Evolutionary conservation across 2,329 filamentous ascomycete genomes (phyloP).

Genomic region (Pezicula carpinea): DNA sequence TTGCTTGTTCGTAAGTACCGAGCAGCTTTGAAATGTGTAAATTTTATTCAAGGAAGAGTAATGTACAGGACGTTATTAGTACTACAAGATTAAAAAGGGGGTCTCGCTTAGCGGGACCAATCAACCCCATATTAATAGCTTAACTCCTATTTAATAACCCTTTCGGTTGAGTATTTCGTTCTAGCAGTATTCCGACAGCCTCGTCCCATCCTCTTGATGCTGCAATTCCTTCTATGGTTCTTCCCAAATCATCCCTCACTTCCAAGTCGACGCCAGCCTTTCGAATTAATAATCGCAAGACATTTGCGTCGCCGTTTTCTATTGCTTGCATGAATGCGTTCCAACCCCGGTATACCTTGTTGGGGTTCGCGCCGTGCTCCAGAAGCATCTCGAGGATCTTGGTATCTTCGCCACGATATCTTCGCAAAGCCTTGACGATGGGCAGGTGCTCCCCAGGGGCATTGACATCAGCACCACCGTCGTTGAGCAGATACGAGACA

Average conservation of each 20-base stretch:
- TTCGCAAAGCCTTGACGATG: constrained; percentile 63
- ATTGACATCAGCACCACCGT: constrained; percentile 60
- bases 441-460: constrained; percentile 66
- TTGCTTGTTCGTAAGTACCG: too few species aligned
- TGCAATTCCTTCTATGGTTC: constrained; percentile 53
- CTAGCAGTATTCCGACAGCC: constrained; percentile 41
- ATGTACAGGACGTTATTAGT: too few species aligned
- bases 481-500: constrained; percentile 55
- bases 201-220: constrained; percentile 54
- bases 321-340: constrained; percentile 62
- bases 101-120: too few species aligned
- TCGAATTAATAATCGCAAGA: constrained; percentile 48
- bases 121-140: too few species aligned
- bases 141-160: too few species aligned
- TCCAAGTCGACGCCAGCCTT: constrained; percentile 47
- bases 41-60: too few species aligned
- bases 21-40: too few species aligned
- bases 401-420: constrained; percentile 49
- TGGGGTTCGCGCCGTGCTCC: constrained; percentile 60
- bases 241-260: constrained; percentile 48
- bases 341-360: constrained; percentile 63
- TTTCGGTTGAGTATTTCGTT: neutral
- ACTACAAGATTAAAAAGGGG: too few species aligned
- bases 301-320: constrained; percentile 54
- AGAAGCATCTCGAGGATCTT: constrained; percentile 60